phyloP scores from a whole-genome alignment of 2,329 filamentous ascomycete species.

The Fusarium mundagurra region DNA sequence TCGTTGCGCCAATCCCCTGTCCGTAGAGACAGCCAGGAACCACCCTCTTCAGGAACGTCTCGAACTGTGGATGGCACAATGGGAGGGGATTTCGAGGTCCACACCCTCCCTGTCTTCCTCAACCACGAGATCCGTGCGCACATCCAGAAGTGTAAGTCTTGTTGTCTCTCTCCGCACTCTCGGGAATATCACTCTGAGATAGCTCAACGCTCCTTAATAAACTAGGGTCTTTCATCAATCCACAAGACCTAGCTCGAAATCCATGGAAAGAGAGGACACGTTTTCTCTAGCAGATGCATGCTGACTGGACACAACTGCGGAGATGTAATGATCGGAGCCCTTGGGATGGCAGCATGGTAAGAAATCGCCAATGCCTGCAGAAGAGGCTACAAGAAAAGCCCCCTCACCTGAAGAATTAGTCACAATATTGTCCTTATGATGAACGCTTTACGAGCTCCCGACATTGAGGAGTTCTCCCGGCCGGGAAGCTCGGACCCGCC shows the following conservation, averaged over 20 bases:
- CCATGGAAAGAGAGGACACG: background rate
- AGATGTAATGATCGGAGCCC: background rate
- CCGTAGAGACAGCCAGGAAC: slow-evolving; percentile 13
- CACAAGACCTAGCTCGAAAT: background rate
- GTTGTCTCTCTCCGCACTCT: slow-evolving; percentile 1
- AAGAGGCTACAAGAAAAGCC: background rate
- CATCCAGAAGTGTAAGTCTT: slow-evolving; percentile 6
- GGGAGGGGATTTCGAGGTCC: slow-evolving; percentile 11
- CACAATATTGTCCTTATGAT: background rate
- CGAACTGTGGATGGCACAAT: slow-evolving; percentile 17
- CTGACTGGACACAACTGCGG: background rate
- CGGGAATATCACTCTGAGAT: slow-evolving; percentile 14
- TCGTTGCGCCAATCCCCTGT: slow-evolving; percentile 28
- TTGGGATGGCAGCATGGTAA: background rate
- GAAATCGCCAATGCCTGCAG: background rate
- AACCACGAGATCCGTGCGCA: slow-evolving; percentile 29
- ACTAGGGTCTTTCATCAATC: background rate
- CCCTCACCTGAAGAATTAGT: background rate
- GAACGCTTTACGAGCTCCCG: background rate
- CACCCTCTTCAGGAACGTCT: slow-evolving; percentile 32
- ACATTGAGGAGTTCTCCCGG: background rate
- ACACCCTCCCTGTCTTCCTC: slow-evolving; percentile 15
- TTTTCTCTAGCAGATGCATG: background rate
- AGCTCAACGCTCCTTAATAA: slow-evolving; percentile 6
- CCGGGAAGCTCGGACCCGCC: slow-evolving; percentile 17